These are phyloP conservation scores for Tolypocladium amazonense DNA, from an alignment of 2,329 filamentous ascomycete genomes.

Conservation along the genomic window DNA sequence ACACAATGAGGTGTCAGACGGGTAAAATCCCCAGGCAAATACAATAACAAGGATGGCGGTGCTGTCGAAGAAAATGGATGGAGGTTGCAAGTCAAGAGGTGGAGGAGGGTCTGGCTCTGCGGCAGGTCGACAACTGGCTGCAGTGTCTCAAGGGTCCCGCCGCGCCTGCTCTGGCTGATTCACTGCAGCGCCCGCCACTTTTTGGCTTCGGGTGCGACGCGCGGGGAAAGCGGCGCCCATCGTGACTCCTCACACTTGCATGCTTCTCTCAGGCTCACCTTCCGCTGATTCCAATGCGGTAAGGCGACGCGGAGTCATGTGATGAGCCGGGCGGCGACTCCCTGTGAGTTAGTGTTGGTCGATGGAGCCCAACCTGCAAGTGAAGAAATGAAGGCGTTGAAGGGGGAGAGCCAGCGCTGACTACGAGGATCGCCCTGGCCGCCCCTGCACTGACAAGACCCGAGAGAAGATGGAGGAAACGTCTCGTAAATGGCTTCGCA, in stretches of 20 bases:
- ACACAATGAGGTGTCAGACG: background rate
- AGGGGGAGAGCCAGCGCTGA: too few species aligned
- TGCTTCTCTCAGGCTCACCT: background rate
- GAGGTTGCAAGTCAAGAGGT: background rate
- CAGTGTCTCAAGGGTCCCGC: background rate
- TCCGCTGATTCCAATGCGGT: background rate
- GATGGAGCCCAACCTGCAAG: background rate
- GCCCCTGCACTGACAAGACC: background rate
- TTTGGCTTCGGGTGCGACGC: background rate
- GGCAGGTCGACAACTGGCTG: background rate
- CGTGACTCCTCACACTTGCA: background rate
- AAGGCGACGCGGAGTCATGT: conserved; percentile 1
- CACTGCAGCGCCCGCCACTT: background rate
- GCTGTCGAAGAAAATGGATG: background rate
- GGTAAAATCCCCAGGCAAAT: background rate
- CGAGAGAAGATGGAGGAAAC: background rate
- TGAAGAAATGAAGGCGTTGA: too few species aligned
- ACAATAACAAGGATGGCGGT: background rate
- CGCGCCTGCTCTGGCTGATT: background rate
- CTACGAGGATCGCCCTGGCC: too few species aligned
- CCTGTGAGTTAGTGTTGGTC: background rate
- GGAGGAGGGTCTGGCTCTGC: background rate
- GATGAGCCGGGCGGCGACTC: background rate
- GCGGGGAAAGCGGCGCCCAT: background rate
- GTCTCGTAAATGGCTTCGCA: too few species aligned